Evolutionary conservation across 768 basidiomycete genomes (phyloP), one percentile per base, ranked within the genome.

Genomic region (Phlebiopsis gigantea): DNA sequence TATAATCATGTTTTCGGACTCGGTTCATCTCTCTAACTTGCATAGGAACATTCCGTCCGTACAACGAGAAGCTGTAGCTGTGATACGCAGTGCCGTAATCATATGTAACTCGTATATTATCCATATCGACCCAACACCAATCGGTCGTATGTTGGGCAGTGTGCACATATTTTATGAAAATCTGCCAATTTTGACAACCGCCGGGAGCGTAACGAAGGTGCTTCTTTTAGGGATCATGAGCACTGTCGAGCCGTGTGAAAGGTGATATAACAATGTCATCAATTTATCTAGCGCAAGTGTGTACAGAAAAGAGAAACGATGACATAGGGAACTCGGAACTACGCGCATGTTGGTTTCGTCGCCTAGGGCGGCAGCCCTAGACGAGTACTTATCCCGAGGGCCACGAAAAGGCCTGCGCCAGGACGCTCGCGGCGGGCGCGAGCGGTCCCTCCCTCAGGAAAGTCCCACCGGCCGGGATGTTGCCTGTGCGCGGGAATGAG

Each of bases 351-450:
- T 57, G 26, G 56, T 57, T 57, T 52, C 56, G 42, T 29, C 49
- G 29, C 19, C 28, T 25, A 19, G 41, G 4, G n/a, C n/a, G n/a
- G n/a, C n/a, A n/a, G n/a, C 3, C 2, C 15, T n/a, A 1, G 34
- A 12, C 48, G 49, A 39, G 56, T 57, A 57, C 56, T 57, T 46
- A 53, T 57, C 56, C 49, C 42, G 56, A 50, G 51, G 57, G 47
- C 57, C 46, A 55, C 57, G 52, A 26, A 55, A 59, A 54, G 57
- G 47, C 55, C 56, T 57, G 56, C 56, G 56, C 49, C 41, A 53
- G 56, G 39, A 39, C 56, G 19, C 5, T 47, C 50, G 31, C 50
- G 34, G 31, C 34, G n/a, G 15, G 29, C 34, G 34, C 50, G 50
- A 9, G 34, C 34, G 21, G 28, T 22, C 54, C 54, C 46, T 55